These are phyloP conservation scores for Volvariella surrecta DNA, from an alignment of 1,284 basidiomycete species.

Conservation along the genomic window DNA sequence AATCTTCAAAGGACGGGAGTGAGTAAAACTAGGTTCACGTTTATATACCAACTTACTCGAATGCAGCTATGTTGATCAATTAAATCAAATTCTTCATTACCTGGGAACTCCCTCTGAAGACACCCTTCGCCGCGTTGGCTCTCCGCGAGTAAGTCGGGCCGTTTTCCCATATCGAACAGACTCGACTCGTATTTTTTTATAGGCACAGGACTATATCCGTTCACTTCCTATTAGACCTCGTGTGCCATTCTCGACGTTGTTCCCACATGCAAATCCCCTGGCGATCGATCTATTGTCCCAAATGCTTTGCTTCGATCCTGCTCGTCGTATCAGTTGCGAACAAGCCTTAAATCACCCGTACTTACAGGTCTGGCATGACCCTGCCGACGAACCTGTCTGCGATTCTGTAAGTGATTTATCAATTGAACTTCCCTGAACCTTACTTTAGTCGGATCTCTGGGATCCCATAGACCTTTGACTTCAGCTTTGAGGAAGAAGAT, in stretches of 20 bases:
- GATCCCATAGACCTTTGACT: constrained; percentile 81
- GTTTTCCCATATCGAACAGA: neutral
- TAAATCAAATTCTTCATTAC: constrained; percentile 97
- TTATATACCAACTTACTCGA: constrained; percentile 7
- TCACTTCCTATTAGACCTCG: constrained; percentile 95
- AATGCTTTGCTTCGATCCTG: constrained; percentile 94
- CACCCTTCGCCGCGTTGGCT: constrained; percentile 91
- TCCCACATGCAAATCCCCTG: constrained; percentile 88
- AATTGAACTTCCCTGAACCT: no score
- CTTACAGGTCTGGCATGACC: constrained; percentile 90
- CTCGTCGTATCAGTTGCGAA: constrained; percentile 92
- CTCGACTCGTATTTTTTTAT: constrained; percentile 8
- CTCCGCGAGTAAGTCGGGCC: constrained; percentile 57
- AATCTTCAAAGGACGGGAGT: constrained; percentile 98
- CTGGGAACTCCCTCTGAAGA: constrained; percentile 96
- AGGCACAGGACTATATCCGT: constrained; percentile 98
- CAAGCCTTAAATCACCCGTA: constrained; percentile 95
- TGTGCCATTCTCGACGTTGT: constrained; percentile 86
- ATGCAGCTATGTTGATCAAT: constrained; percentile 88
- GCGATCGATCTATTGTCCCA: constrained; percentile 90
- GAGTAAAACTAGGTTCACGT: constrained; percentile 20
- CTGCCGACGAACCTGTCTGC: constrained; percentile 83
- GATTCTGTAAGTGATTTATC: constrained; percentile 40
- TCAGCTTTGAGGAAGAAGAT: constrained; percentile 96
- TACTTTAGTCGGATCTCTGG: no score